These are phyloP conservation scores for Chlorociboria aeruginascens DNA, from an alignment of 495 filamentous ascomycete genomes.

Conservation along the genomic window DNA sequence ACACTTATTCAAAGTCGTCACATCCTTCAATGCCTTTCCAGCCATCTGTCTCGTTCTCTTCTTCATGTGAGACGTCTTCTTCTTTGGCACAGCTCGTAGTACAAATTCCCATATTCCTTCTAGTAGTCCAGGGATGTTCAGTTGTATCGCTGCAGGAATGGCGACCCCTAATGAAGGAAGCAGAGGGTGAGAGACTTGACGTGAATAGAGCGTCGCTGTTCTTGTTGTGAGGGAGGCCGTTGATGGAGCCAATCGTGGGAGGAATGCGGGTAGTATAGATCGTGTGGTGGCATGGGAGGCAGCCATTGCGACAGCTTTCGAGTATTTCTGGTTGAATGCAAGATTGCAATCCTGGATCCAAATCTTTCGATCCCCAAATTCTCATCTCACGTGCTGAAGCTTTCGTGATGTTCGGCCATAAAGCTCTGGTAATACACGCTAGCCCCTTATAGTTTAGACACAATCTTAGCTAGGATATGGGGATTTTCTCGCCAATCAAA, in stretches of 20 bases:
- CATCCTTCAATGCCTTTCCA: constrained; percentile 85
- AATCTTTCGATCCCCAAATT: background rate
- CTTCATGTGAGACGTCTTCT: constrained; percentile 97
- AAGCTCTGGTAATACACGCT: background rate
- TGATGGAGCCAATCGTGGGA: constrained; percentile 26
- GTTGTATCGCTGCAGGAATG: constrained; percentile 41
- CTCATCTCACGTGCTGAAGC: background rate
- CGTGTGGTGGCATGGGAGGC: constrained; percentile 24
- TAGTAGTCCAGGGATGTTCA: constrained; percentile 44
- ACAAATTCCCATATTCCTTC: constrained; percentile 83
- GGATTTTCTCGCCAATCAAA: too few relatives aligned
- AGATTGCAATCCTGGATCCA: too few relatives aligned
- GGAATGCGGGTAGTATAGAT: constrained; percentile 27
- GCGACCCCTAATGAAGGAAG: constrained; percentile 38
- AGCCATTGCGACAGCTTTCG: constrained; percentile 26
- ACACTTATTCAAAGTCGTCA: constrained; percentile 74
- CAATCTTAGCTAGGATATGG: too few relatives aligned
- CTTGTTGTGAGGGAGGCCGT: constrained; percentile 27
- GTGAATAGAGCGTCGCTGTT: constrained; percentile 25
- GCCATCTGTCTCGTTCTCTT: constrained; percentile 87
- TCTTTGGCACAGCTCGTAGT: constrained; percentile 90
- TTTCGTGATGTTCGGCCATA: background rate
- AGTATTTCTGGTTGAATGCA: background rate
- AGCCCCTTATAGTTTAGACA: too few relatives aligned
- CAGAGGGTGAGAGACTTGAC: constrained; percentile 28